Evolutionary conservation across 2,329 filamentous ascomycete genomes (phyloP), one percentile per base, ranked within the genome.

Genomic region (Dactylellina cionopaga): DNA sequence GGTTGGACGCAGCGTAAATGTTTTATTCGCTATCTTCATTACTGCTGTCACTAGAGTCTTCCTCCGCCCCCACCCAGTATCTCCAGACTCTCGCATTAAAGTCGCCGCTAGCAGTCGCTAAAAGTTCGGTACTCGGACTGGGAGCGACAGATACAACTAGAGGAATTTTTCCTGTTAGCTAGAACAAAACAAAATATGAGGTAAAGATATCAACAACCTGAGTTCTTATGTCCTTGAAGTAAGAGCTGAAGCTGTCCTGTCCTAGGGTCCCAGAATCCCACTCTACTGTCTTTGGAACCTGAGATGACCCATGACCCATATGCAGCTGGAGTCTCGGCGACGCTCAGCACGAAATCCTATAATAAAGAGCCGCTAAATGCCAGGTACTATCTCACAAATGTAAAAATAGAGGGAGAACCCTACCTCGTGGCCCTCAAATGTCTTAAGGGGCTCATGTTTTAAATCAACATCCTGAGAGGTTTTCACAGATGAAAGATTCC

Each of bases 211-310:
- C n/a, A n/a, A n/a, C n/a, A 80, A 88, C 87, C 87, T 9, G 92
- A 96, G 82, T 98, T 98, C 85, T 98, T 98, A 81, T 99, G 95
- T 24, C 95, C 95, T 81, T 98, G 95, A 74, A 99, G 86, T 94
- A 98, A 98, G 80, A 99, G 90, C 82, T 98, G 94, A 0, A 94
- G 96, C 76, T 91, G 90, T 31, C 94, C 94, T 17, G 92, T 97
- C 77, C 90, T 87, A 17, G 95, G 94, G 79, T 99, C 94, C 95
- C 95, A 99, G 85, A 99, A 98, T 80, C 98, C 95, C 19, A 99
- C 95, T 49, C 95, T 94, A 55, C 95, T 88, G 79, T 99, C 95
- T 84, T 99, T 99, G 74, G 92, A 96, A 44, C 95, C 95, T 74
- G 92, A 96, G 81, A 99, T 90, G 65, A 99, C 94, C 95, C 95